phyloP scores from a whole-genome alignment of 1,284 basidiomycete genomes.

The Ustilago cynodontis region DNA sequence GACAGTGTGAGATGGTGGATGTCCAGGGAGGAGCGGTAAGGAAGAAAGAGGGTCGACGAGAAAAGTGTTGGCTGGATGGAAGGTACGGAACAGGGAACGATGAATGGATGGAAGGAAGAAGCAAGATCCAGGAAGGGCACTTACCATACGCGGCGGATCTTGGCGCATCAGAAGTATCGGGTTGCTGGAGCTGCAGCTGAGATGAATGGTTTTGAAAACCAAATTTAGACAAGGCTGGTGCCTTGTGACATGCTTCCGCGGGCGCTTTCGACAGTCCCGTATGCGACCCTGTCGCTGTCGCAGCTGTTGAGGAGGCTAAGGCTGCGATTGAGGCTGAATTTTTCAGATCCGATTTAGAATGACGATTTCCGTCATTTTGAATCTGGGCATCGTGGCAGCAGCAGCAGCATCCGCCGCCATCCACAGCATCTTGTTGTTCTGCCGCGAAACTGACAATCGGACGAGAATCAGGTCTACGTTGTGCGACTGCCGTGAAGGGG shows the following conservation, averaged over 20 bases:
- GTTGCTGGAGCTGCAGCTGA: conserved; percentile 9
- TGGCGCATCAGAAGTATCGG: conserved; percentile 21
- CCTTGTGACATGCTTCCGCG: not conserved
- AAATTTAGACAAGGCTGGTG: conserved; percentile 14
- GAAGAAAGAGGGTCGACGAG: not conserved
- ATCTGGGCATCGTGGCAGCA: not conserved
- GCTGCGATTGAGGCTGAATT: not conserved
- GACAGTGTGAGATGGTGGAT: not conserved
- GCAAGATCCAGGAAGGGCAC: not conserved
- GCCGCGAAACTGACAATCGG: not conserved
- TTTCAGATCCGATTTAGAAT: conserved; percentile 14
- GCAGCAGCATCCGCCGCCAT: not conserved
- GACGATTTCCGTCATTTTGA: not conserved
- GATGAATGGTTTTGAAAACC: conserved; percentile 8
- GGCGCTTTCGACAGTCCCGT: not conserved
- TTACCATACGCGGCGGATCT: conserved; percentile 14
- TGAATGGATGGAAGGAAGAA: too few species aligned
- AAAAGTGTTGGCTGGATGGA: not conserved
- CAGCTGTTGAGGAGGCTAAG: not conserved
- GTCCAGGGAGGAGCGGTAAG: not conserved
- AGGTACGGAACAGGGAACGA: too few species aligned
- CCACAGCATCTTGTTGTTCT: not conserved
- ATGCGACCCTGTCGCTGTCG: conserved; percentile 1
- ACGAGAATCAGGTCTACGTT: not conserved
- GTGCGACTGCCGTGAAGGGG: not conserved